Evolutionary conservation across 345 rosid species (phyloP), one percentile per base, ranked within the genome.

Genomic region (Camelina sativa): DNA sequence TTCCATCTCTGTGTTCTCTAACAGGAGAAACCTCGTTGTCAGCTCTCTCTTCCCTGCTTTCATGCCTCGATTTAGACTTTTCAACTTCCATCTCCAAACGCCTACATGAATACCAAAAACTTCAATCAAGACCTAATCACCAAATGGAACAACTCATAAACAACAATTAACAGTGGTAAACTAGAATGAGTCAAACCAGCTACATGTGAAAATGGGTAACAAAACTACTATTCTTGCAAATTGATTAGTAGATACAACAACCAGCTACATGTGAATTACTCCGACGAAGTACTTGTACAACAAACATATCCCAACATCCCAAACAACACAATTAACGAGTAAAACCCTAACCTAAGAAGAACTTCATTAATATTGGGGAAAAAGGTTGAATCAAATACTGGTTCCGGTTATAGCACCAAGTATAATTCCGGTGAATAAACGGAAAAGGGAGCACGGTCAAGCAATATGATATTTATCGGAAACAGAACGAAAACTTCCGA

Each of bases 1-100:
- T 81, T 41, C 81, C 85, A 38, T 79, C 80, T 69, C 80, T 67
- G 47, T 54, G 25, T 54, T 85, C 85, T 46, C 79, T 73, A 43
- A 65, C 47, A 54, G 75, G 79, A 2, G 82, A 79, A 16, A 50
- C 75, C 62, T 73, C 74, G 0, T 62, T 69, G 1, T 62, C 82
- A 65, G 51, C 64, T 64, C 76, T 69, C 32, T 74, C 76, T 5
- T 79, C 82, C 71, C 76, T 67, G 46, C 62, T 63, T 50, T 79
- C 76, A 74, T 74, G 75, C 67, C 82, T 79, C 4, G 76, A 69
- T 51, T 74, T 74, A 20, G 71, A 67, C 73, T 73, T 62, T 8
- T 79, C 69, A 62, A 71, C 65, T 71, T 69, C 77, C 74, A 71
- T 76, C 35, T 20, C 55, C 56, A 72, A 68, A 38, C 34, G 25